Conservation (phyloP, 306 rosid species). For the Vachellia collinsii region DNA sequence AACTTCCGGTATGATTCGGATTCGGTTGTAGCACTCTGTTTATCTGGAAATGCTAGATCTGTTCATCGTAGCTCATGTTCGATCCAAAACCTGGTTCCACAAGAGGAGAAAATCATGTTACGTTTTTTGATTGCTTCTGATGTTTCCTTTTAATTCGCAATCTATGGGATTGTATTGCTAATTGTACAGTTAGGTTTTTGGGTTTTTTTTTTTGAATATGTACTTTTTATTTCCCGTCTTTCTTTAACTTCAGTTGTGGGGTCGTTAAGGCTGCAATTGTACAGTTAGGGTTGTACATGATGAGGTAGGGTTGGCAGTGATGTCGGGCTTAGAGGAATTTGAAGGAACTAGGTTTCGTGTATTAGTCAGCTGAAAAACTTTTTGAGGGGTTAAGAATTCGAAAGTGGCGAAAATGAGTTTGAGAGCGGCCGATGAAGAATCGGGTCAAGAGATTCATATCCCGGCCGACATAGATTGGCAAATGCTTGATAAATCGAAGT, state of each 20-base stretch:
- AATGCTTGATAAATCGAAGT: slow-evolving; percentile 82
- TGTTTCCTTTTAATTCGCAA: slow-evolving; percentile 1
- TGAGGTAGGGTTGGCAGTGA: background rate
- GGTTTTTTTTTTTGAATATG: no score
- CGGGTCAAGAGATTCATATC: slow-evolving; percentile 62
- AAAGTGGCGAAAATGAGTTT: slow-evolving; percentile 73
- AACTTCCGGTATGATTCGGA: slow-evolving; percentile 55
- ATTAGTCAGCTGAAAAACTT: background rate
- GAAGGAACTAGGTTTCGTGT: slow-evolving; percentile 18
- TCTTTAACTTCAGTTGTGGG: slow-evolving; percentile 14
- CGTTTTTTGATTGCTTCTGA: background rate
- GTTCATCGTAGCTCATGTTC: slow-evolving; percentile 34
- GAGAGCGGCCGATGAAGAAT: slow-evolving; percentile 70
- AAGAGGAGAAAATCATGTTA: slow-evolving; percentile 53
- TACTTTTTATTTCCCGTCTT: slow-evolving; percentile 1
- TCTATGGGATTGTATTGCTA: slow-evolving; percentile 32
- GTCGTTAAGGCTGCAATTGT: slow-evolving; percentile 34
- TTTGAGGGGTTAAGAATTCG: slow-evolving; percentile 15
- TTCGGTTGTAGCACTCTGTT: slow-evolving; percentile 30
- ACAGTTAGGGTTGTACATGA: slow-evolving; percentile 43
- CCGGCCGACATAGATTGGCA: slow-evolving; percentile 94
- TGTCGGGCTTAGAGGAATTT: slow-evolving; percentile 14
- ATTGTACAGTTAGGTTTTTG: slow-evolving; percentile 31
- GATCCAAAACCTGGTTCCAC: slow-evolving; percentile 80
- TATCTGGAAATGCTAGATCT: slow-evolving; percentile 49